A percentile compares a stretch with the other conserved stretches of the same genome.
Evolutionary conservation across 2,329 filamentous ascomycete species (phyloP).

Genomic region (Anthostomella pinea): DNA sequence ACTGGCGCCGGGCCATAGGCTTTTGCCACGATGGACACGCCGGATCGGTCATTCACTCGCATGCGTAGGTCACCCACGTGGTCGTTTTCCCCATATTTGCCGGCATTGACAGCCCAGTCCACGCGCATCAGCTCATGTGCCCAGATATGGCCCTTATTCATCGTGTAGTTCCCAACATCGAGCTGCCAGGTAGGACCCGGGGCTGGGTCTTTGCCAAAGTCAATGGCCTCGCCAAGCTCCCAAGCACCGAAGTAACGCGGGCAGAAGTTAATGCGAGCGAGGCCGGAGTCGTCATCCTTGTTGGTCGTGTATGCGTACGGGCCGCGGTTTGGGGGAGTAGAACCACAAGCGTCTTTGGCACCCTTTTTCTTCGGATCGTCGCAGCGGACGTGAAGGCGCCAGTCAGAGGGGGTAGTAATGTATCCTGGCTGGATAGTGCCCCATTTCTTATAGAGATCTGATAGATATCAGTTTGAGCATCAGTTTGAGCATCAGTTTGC

Average conservation of each 20-base stretch:
- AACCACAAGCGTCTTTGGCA: conserved; percentile 3
- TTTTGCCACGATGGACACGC: not conserved
- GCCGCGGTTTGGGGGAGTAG: not conserved
- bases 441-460: conserved; percentile 1
- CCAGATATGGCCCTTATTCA: conserved; percentile 3
- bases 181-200: not conserved
- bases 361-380: conserved; percentile 3
- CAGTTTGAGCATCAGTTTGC: no score
- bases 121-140: conserved; percentile 7
- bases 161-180: not conserved
- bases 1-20: conserved; percentile 1
- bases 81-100: not conserved
- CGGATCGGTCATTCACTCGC: not conserved
- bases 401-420: not conserved
- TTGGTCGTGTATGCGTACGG: conserved; percentile 5
- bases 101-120: conserved; percentile 2
- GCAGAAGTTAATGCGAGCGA: conserved; percentile 8
- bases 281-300: conserved; percentile 1
- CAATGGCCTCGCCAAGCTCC: conserved; percentile 1
- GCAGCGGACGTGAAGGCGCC: conserved; percentile 6
- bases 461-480: no score
- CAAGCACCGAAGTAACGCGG: conserved; percentile 4
- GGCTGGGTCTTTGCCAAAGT: not conserved
- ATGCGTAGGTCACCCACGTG: conserved; percentile 3
- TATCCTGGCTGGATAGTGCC: conserved; percentile 1